Base-by-base conservation (phyloP, 805 yeast species). In the Suhomyces sp. region DNA sequence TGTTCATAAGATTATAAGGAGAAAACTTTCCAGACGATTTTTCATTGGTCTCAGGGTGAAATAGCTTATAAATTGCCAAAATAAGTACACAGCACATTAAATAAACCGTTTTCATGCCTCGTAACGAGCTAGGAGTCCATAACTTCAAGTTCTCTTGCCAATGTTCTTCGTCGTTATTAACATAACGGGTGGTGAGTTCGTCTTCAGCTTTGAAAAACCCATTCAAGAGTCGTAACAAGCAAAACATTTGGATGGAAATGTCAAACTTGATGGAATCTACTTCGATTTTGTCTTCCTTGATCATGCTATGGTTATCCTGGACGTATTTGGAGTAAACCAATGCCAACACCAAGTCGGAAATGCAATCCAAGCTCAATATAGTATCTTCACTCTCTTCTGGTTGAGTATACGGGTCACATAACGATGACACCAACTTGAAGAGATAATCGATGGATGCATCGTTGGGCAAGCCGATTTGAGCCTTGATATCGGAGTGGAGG, bases 401-500 rank as follows among this genome's bases (percentile, higher is more conserved):
- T 58, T 85, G 89, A 0, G 91, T 84, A 58, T 78, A 72, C 2
- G 91, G 89, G 62, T 87, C 92, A 50, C 77, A 64, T 12, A 64
- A 52, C 19, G 62, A 61, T 15, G 65, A 62, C 17, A 27, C 44
- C 3, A 56, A 47, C 22, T 51, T 20, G 50, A 52, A 53, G 39
- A 55, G 41, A 43, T 44, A 56, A 3, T 20, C 15, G 12, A 48
- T 27, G 33, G 44, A n/a, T 21, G 19, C 39, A 25, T 44, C 51
- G 25, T 50, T 49, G n/a, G 41, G 50, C 29, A 43, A 13, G 4
- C 9, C 40, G 8, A 46, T n/a, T 6, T 43, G 7, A 8, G n/a
- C n/a, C 43, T 46, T 35, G 22, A 51, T 29, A 9, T 48, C 40
- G 5, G 31, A 12, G 33, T 51, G 54, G 15, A 43, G 22, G 35